phyloP scores from a whole-genome alignment of 2,329 filamentous ascomycete genomes.

The Aspergillus aculeatus region DNA sequence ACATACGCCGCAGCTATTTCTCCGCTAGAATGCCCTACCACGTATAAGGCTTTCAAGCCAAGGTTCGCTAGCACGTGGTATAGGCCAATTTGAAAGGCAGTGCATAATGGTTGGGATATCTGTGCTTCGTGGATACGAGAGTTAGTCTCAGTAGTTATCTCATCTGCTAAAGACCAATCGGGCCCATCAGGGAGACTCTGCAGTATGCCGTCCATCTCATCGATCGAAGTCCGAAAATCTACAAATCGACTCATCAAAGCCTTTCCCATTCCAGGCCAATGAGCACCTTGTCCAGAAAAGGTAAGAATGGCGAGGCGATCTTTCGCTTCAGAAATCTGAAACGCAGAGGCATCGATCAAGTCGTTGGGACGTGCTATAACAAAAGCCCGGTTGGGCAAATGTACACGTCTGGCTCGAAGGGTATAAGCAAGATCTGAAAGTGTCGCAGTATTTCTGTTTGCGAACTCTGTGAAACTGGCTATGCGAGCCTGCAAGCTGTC shows the following conservation, averaged over 20 bases:
- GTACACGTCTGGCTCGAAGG: too few relatives aligned
- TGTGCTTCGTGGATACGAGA: not conserved
- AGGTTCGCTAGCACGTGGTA: conserved; percentile 45
- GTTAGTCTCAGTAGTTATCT: not conserved
- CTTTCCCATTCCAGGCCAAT: conserved; percentile 29
- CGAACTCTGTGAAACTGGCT: too few relatives aligned
- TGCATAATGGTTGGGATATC: conserved; percentile 25
- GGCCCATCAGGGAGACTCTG: not conserved
- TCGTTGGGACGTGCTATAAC: not conserved
- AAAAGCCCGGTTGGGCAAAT: too few relatives aligned
- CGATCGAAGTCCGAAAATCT: conserved; percentile 1
- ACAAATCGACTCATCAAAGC: conserved; percentile 19
- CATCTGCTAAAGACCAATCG: conserved; percentile 1
- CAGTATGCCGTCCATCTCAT: conserved; percentile 9
- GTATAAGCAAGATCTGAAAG: too few relatives aligned
- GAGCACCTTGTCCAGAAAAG: conserved; percentile 35
- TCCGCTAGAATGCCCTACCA: conserved; percentile 50
- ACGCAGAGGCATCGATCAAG: not conserved
- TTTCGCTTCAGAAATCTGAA: not conserved
- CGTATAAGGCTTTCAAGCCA: conserved; percentile 41
- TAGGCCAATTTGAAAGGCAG: conserved; percentile 51
- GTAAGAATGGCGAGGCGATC: conserved; percentile 12
- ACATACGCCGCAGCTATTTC: conserved; percentile 53
- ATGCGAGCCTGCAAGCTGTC: too few relatives aligned
- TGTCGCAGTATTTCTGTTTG: too few relatives aligned